A percentile compares a stretch with the other conserved stretches of the same genome.
Evolutionary conservation across 495 filamentous ascomycete species (phyloP).

Genomic region (Hypoxylon intermedium): DNA sequence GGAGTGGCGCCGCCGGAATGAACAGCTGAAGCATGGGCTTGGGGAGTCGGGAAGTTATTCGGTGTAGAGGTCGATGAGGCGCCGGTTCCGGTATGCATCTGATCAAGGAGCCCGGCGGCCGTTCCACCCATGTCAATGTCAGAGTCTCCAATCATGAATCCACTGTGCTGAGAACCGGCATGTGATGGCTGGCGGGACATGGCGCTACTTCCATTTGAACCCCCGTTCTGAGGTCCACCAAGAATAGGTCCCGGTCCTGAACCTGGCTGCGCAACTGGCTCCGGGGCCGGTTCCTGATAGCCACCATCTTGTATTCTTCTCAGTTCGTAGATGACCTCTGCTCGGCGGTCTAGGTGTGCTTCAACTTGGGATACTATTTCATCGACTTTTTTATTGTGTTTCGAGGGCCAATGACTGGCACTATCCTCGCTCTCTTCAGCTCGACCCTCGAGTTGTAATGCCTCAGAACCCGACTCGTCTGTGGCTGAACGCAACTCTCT

Average conservation of each 20-base stretch:
- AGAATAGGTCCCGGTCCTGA: conserved; percentile 17
- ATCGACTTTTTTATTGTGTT: conserved; percentile 62
- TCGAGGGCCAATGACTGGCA: conserved; percentile 48
- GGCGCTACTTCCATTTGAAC: conserved; percentile 22
- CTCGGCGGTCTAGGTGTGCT: conserved; percentile 60
- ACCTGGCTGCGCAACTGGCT: conserved; percentile 42
- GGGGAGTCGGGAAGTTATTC: conserved; percentile 55
- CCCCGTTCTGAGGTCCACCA: conserved; percentile 32
- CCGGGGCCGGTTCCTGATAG: conserved; percentile 63
- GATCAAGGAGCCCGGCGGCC: conserved; percentile 67
- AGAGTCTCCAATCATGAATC: conserved; percentile 60
- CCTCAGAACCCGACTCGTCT: conserved; percentile 63
- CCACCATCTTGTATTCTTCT: conserved; percentile 73
- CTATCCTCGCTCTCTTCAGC: conserved; percentile 62
- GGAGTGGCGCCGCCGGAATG: conserved; percentile 58
- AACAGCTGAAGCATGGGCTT: conserved; percentile 48
- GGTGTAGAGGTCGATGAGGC: conserved; percentile 61
- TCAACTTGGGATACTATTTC: conserved; percentile 67
- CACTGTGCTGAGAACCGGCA: conserved; percentile 56
- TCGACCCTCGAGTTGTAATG: conserved; percentile 69
- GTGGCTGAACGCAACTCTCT: conserved; percentile 63
- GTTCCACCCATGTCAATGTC: conserved; percentile 74
- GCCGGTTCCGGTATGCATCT: conserved; percentile 64
- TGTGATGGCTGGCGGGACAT: conserved; percentile 58
- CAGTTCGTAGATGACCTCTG: conserved; percentile 66